phyloP scores from a whole-genome alignment of 352 stramenopile species.

The Blastocystis sp. region DNA sequence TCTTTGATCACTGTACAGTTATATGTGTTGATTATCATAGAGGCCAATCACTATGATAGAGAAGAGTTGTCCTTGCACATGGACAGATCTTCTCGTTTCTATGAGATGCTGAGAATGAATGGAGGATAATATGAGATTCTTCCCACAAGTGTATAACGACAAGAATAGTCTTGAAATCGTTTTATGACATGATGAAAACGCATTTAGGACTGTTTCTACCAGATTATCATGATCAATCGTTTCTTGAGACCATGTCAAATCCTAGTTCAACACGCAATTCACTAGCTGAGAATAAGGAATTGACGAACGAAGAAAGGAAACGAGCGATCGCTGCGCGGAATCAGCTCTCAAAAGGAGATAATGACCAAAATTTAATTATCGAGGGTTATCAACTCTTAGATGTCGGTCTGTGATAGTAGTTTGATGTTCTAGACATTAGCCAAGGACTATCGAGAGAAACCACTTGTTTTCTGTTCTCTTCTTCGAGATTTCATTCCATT shows the following conservation, averaged over 20 bases:
- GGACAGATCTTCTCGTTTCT: neutral
- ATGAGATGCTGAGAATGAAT: neutral
- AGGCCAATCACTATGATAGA: neutral
- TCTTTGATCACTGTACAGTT: neutral
- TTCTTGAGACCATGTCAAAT: neutral
- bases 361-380: neutral
- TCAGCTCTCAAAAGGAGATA: slow-evolving; percentile 14
- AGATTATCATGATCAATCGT: no score
- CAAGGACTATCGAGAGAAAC: slow-evolving; percentile 14
- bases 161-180: no score
- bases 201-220: no score
- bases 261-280: neutral
- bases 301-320: slow-evolving; percentile 33
- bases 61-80: neutral
- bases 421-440: slow-evolving; percentile 26
- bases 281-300: neutral
- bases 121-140: neutral
- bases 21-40: neutral
- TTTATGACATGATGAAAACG: no score
- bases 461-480: slow-evolving; percentile 45
- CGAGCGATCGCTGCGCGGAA: slow-evolving; percentile 10
- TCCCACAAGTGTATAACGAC: no score
- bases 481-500: slow-evolving; percentile 22
- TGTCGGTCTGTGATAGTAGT: neutral
- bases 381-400: slow-evolving; percentile 53